Evolutionary conservation across 2,329 filamentous ascomycete species (phyloP).

Genomic region (Cladophialophora bantiana): DNA sequence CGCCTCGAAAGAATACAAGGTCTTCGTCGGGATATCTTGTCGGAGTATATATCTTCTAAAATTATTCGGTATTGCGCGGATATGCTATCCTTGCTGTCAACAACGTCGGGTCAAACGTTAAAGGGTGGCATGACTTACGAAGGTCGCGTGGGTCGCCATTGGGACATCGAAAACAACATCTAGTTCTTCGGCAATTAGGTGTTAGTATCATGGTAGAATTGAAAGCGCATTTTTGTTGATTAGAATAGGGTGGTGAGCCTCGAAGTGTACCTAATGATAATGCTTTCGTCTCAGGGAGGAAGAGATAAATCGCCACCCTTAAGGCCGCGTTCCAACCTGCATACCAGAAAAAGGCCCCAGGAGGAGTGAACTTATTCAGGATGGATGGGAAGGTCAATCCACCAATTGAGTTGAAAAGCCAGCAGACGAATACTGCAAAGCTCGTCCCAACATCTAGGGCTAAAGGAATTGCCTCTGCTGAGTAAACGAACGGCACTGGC

Average conservation of each 20-base stretch:
- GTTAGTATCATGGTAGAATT: background rate
- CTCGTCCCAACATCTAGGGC: conserved; percentile 69
- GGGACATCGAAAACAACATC: background rate
- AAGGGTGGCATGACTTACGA: background rate
- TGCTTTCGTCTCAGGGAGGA: conserved; percentile 59
- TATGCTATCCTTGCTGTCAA: background rate
- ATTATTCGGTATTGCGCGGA: conserved; percentile 3
- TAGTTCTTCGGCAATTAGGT: background rate
- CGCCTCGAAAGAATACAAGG: background rate
- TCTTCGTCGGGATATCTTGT: conserved; percentile 3
- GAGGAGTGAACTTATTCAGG: conserved; percentile 55
- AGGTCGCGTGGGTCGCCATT: background rate
- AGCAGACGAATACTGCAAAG: conserved; percentile 61
- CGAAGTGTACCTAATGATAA: conserved; percentile 6
- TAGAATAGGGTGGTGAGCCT: background rate
- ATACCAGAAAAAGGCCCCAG: conserved; percentile 65
- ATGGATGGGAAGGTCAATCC: conserved; percentile 62
- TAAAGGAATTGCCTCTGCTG: conserved; percentile 68
- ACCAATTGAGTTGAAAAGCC: conserved; percentile 64
- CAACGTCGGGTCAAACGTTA: background rate
- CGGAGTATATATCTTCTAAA: conserved; percentile 4
- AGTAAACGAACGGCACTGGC: conserved; percentile 69
- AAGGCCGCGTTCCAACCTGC: conserved; percentile 60
- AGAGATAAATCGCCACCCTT: conserved; percentile 60
- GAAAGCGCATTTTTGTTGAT: background rate